Evolutionary conservation across 768 basidiomycete species (phyloP).

Genomic region (Termitomyces bulborhizus): DNA sequence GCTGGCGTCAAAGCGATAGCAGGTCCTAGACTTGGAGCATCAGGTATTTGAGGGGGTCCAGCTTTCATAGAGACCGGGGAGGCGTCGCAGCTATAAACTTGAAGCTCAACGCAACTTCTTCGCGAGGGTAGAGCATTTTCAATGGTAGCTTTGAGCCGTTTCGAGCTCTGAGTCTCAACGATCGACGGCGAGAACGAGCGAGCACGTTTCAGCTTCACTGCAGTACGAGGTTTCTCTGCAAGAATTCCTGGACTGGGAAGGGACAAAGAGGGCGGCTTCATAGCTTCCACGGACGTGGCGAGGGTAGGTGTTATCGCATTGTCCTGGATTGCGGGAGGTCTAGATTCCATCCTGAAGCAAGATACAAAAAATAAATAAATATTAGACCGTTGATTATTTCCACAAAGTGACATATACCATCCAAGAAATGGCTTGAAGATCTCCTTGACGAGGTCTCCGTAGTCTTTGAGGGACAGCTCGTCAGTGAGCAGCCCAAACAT

Average conservation of each 20-base stretch:
- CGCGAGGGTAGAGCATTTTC: background rate
- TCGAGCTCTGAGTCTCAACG: background rate
- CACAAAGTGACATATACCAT: background rate
- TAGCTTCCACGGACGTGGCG: background rate
- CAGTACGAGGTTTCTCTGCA: too few species aligned
- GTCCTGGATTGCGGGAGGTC: background rate
- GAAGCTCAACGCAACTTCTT: background rate
- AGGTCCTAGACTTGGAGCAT: background rate
- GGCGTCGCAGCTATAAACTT: background rate
- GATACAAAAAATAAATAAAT: background rate
- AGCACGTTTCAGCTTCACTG: background rate
- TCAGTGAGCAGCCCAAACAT: slow-evolving; percentile 5
- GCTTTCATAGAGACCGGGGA: background rate
- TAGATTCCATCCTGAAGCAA: slow-evolving; percentile 1
- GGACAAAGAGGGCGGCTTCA: background rate
- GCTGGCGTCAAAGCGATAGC: background rate
- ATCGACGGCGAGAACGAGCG: background rate
- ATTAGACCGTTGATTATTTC: background rate
- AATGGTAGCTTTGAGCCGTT: background rate
- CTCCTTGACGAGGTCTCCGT: background rate
- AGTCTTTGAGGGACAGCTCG: background rate
- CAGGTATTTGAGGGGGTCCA: background rate
- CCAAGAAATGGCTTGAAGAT: background rate
- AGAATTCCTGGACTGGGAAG: background rate
- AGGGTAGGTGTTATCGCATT: background rate